Evolutionary conservation across 495 filamentous ascomycete species (phyloP).

Genomic region (Ramalina intermedia): DNA sequence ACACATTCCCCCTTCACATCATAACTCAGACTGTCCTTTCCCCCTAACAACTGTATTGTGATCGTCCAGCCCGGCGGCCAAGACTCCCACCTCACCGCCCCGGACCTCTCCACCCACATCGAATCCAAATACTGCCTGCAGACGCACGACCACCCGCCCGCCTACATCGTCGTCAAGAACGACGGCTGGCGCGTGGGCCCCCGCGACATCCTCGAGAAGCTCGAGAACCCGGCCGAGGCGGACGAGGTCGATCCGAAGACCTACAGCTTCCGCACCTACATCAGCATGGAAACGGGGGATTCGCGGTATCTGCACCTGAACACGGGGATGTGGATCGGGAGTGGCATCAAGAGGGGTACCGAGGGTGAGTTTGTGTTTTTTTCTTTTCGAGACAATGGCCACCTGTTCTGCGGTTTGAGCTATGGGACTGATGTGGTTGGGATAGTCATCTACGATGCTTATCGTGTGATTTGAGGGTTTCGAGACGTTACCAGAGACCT

Average conservation of each 20-base stretch:
- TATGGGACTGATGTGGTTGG: neutral
- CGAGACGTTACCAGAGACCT: too few relatives aligned
- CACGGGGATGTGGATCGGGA: conserved; percentile 47
- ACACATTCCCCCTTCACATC: neutral
- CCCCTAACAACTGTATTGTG: too few relatives aligned
- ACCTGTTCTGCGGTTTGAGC: neutral
- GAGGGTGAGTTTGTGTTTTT: conserved; percentile 27
- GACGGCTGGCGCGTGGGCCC: conserved; percentile 43
- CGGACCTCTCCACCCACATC: conserved; percentile 38
- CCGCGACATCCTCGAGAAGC: conserved; percentile 42
- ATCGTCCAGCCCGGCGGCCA: conserved; percentile 39
- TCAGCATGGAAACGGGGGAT: conserved; percentile 47
- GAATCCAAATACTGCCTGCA: conserved; percentile 41
- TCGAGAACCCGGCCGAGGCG: conserved; percentile 34
- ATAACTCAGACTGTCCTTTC: too few relatives aligned
- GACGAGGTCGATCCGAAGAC: conserved; percentile 40
- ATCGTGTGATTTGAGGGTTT: conserved; percentile 14
- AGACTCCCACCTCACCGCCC: conserved; percentile 42
- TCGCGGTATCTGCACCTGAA: conserved; percentile 48
- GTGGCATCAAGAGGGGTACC: conserved; percentile 41
- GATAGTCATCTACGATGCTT: conserved; percentile 19
- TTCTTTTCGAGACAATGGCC: neutral
- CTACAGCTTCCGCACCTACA: conserved; percentile 42
- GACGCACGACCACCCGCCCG: conserved; percentile 42
- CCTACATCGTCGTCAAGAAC: conserved; percentile 44